Evolutionary conservation across 371 early-diverging fungal genomes (phyloP), one percentile per base, ranked within the genome.

Genomic region (Mortierella sp.): DNA sequence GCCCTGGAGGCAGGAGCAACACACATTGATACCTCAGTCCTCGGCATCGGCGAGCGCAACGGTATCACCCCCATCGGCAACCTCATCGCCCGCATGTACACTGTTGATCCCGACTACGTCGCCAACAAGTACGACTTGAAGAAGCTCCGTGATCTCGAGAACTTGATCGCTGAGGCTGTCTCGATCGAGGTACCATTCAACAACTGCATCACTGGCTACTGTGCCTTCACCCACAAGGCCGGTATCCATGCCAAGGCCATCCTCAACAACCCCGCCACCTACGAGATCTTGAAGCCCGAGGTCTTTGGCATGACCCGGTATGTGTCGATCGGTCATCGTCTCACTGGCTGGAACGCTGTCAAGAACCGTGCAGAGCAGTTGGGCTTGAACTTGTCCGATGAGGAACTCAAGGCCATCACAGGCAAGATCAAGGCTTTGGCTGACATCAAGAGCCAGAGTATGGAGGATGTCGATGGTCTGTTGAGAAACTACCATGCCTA

Each of bases 231-330:
- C 24, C 98, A 98, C 87, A 98, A 98, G 89, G 97, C 98, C 45
- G 98, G 98, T 73, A 98, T 96, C 80, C 98, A 98, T 78, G 96
- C 98, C 81, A 98, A 98, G 84, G 98, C 98, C 53, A 96, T 98
- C 70, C 86, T 98, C 53, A 96, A 96, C 86, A 96, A 98, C 86
- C 98, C 98, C 21, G 88, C 90, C 55, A 96, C 96, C 3, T 98
- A 98, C 72, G 98, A 98, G 85, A 96, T 96, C 81, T 83, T 98
- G 62, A 91, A 94, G 82, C 98, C 97, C 39, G 93, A 95, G 80
- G 97, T 96, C 80, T 98, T 96, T 85, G 96, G 96, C 78, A 94
- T 96, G 94, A 93, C 94, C n/a, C 90, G 97, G 25, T 96, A 96
- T 71, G 97, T 96, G 59, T 91, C 92, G 48, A 96, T 98, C 55